phyloP scores from a whole-genome alignment of 2,329 filamentous ascomycete genomes.

The Lasiodiplodia theobromae region DNA sequence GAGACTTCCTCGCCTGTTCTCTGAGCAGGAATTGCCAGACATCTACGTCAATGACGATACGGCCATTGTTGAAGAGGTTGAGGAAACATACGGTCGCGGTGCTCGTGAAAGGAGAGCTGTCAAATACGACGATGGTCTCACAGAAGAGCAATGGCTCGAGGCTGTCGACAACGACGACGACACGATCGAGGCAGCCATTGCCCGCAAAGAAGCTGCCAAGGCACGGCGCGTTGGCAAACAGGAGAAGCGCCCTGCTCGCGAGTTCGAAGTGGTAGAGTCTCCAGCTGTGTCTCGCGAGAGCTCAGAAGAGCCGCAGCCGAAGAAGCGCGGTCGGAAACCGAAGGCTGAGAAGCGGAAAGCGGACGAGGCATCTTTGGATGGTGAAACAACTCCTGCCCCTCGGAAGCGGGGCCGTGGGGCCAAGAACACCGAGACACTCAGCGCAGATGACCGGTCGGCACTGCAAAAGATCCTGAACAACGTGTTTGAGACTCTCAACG shows the following conservation, averaged over 20 bases:
- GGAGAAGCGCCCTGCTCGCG: constrained; percentile 61
- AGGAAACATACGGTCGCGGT: constrained; percentile 80
- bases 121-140: constrained; percentile 95
- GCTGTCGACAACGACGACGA: constrained; percentile 98
- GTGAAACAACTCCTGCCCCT: constrained; percentile 67
- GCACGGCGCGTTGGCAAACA: constrained; percentile 81
- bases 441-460: constrained; percentile 72
- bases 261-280: constrained; percentile 67
- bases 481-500: constrained; percentile 82
- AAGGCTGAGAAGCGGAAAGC: constrained; percentile 87
- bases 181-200: constrained; percentile 88
- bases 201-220: constrained; percentile 84
- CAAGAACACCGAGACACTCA: constrained; percentile 71
- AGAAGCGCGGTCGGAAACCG: constrained; percentile 84
- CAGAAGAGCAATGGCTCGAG: constrained; percentile 98
- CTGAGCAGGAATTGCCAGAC: constrained; percentile 87
- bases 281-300: constrained; percentile 81
- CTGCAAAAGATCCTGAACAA: constrained; percentile 80
- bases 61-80: constrained; percentile 78
- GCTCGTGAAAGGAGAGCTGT: constrained; percentile 94
- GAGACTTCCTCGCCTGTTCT: constrained; percentile 79
- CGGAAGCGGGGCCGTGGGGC: constrained; percentile 75
- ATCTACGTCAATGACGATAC: constrained; percentile 91
- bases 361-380: constrained; percentile 67
- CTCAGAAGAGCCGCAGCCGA: constrained; percentile 78